Conservation (phyloP, 805 yeast species). For the Metschnikowia henanensis region DNA sequence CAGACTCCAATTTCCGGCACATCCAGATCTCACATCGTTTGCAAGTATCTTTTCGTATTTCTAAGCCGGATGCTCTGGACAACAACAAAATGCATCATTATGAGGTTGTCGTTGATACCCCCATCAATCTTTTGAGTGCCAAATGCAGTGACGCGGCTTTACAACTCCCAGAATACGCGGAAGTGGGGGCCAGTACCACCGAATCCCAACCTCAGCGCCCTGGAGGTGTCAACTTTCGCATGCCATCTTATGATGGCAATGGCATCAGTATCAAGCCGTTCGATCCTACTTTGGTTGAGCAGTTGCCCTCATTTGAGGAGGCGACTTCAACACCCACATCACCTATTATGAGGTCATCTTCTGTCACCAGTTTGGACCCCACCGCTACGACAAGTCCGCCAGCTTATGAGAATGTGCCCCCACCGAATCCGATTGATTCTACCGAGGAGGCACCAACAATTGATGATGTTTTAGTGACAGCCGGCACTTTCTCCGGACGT, state of each 20-base stretch:
- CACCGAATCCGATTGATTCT: not conserved
- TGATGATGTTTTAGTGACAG: slow-evolving; percentile 28
- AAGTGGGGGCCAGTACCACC: slow-evolving; percentile 13
- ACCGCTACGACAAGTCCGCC: slow-evolving; percentile 31
- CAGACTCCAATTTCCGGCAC: slow-evolving; percentile 65
- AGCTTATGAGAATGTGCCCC: slow-evolving; percentile 24
- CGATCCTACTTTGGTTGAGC: slow-evolving; percentile 22
- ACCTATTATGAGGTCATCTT: slow-evolving; percentile 37
- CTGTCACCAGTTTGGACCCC: slow-evolving; percentile 38
- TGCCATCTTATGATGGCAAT: slow-evolving; percentile 33
- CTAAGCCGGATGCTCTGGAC: slow-evolving; percentile 54
- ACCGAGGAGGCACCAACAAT: slow-evolving; percentile 18
- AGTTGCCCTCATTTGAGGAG: slow-evolving; percentile 64
- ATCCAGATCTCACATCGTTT: slow-evolving; percentile 64
- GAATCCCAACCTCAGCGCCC: slow-evolving; percentile 9
- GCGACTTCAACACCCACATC: slow-evolving; percentile 50
- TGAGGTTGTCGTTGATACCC: slow-evolving; percentile 80
- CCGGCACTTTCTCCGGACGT: slow-evolving; percentile 5
- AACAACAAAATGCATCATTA: slow-evolving; percentile 61
- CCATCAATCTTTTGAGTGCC: slow-evolving; percentile 49
- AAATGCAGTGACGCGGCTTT: slow-evolving; percentile 41
- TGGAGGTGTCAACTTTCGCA: slow-evolving; percentile 35
- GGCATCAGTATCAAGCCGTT: slow-evolving; percentile 35
- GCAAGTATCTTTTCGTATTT: slow-evolving; percentile 68
- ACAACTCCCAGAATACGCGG: slow-evolving; percentile 42